Percentiles rank a stretch among this genome's conserved stretches.
Conservation (phyloP, 106 monocot genomes). For the Xerophyta viscosa region DNA sequence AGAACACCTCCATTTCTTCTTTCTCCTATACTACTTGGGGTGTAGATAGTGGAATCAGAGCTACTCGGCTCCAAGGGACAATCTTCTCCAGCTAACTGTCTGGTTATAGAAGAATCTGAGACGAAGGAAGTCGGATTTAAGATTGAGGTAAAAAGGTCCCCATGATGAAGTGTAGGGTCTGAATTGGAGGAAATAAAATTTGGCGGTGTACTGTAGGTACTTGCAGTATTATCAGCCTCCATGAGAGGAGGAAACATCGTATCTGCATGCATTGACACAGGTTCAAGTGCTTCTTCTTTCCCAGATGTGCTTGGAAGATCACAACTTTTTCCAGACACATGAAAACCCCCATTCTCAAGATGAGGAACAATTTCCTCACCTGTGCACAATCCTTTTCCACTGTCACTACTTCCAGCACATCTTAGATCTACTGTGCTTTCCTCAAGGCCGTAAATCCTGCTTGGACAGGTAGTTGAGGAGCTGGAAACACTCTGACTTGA, state of each 20-base stretch:
- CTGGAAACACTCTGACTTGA: constrained; percentile 11
- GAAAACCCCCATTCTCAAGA: constrained; percentile 9
- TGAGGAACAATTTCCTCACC: constrained; percentile 23
- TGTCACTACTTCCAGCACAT: constrained; percentile 15
- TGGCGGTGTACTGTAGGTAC: constrained; percentile 2
- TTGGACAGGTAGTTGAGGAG: constrained; percentile 6
- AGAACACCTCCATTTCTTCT: constrained; percentile 21
- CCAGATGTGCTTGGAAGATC: constrained; percentile 35
- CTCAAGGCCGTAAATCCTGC: constrained; percentile 2
- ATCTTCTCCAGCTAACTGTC: constrained; percentile 13
- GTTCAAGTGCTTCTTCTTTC: constrained; percentile 13
- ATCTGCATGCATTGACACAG: constrained; percentile 1
- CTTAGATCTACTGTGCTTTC: constrained; percentile 4
- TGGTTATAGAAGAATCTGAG: constrained; percentile 10
- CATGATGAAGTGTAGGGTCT: constrained; percentile 5
- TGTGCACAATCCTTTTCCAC: constrained; percentile 21
- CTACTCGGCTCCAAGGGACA: constrained; percentile 9
- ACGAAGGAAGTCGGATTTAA: constrained; percentile 1
- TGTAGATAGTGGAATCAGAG: constrained; percentile 9
- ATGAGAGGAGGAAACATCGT: constrained; percentile 1
- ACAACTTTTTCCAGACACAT: constrained; percentile 5
- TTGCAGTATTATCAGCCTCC: constrained; percentile 2
- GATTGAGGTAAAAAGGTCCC: background rate
- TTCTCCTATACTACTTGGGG: constrained; percentile 7
- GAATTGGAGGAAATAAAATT: constrained; percentile 6